Evolutionary conservation across 1,284 basidiomycete species (phyloP).

Genomic region (Trichosporon asahii): DNA sequence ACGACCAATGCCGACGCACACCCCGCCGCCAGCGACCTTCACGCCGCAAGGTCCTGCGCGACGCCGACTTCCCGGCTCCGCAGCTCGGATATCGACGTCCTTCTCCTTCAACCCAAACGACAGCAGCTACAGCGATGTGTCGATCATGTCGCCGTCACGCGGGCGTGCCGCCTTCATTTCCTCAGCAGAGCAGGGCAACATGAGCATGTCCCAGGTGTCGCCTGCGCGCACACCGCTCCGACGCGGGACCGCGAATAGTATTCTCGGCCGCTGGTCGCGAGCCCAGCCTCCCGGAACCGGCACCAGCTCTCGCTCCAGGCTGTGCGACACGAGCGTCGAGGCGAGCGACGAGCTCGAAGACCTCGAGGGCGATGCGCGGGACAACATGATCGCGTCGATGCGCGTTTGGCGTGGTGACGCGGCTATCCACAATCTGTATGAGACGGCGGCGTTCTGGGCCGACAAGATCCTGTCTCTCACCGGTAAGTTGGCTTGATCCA

Average conservation of each 20-base stretch:
- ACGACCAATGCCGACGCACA: constrained; percentile 15
- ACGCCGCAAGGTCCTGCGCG: constrained; percentile 13
- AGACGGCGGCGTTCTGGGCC: constrained; percentile 97
- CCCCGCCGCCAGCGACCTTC: constrained; percentile 20
- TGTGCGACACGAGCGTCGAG: constrained; percentile 15
- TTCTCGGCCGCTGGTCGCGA: neutral
- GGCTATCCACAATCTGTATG: constrained; percentile 94
- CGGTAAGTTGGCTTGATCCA: constrained; percentile 59
- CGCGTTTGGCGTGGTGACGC: constrained; percentile 95
- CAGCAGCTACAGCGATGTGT: constrained; percentile 15
- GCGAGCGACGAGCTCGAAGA: constrained; percentile 45
- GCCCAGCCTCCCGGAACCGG: constrained; percentile 9
- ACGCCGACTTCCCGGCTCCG: constrained; percentile 10
- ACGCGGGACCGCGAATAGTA: neutral
- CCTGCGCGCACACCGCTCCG: constrained; percentile 21
- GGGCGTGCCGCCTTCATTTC: constrained; percentile 18
- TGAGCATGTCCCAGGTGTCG: constrained; percentile 25
- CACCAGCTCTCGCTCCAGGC: constrained; percentile 18
- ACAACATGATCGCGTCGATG: constrained; percentile 87
- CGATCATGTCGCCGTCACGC: constrained; percentile 13
- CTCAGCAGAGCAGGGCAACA: constrained; percentile 22
- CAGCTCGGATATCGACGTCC: constrained; percentile 16
- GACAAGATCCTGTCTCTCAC: constrained; percentile 94
- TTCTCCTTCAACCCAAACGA: constrained; percentile 20
- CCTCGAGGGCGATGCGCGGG: constrained; percentile 57